Evolutionary conservation across 768 basidiomycete species (phyloP), one percentile per base, ranked within the genome.

Genomic region (Mycena alexandri): DNA sequence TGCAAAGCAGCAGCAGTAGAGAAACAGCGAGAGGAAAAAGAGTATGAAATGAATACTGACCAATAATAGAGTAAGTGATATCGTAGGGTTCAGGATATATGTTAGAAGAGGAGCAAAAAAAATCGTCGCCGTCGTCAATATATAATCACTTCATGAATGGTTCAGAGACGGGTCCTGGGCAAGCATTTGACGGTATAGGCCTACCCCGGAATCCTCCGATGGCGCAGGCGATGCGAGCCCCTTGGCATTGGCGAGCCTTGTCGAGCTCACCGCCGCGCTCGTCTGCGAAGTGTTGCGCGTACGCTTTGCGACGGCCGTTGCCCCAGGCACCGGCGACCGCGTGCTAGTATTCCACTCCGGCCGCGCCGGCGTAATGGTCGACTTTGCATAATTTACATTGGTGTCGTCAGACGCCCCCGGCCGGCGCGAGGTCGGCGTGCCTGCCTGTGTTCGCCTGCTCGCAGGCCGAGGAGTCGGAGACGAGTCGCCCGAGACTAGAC

Each of bases 121-220:
- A 46, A 67, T 48, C 51, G 50, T 72, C 13, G 29, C 6, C 29
- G 29, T 29, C 29, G 29, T 29, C 29, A 29, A 29, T 29, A 29
- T 29, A 29, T 29, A 29, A 58, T 75, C 69, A 71, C 70, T 78
- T 81, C 72, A 81, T 74, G 76, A 54, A 73, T 79, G 78, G 72
- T 85, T 86, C 76, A 94, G 81, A 68, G 90, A 87, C 46, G 89
- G 89, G 74, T 94, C 91, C 69, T 92, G 87, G 57, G 88, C 89
- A 74, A 94, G 84, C 78, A 94, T 87, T 78, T 93, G 91, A 68
- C 92, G 90, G 82, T 94, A 93, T 75, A 95, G 78, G 71, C 90
- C 93, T 69, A 95, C 92, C 70, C 91, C 92, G 57, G 93, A 95
- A 77, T 94, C 93, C 73, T 91, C 90, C 33, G 89, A 87, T 19